Conservation (phyloP, 352 stramenopile species). For the Phytophthora boehmeriae region DNA sequence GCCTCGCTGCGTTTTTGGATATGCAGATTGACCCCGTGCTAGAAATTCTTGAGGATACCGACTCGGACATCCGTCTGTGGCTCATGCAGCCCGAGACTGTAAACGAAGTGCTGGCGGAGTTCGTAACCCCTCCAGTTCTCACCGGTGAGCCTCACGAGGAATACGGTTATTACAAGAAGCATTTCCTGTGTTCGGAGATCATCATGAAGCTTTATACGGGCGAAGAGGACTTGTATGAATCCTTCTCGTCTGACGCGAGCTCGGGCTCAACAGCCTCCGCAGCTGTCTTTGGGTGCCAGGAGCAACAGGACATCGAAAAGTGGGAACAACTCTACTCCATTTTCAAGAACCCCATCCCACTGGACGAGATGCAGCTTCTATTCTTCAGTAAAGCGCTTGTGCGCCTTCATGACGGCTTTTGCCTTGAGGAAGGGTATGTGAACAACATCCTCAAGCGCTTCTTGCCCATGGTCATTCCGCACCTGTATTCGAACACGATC, state of each 20-base stretch:
- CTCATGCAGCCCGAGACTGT: conserved; percentile 82
- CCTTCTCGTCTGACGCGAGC: conserved; percentile 85
- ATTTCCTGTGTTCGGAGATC: conserved; percentile 90
- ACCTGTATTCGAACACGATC: conserved; percentile 89
- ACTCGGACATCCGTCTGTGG: conserved; percentile 87
- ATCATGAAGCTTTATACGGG: conserved; percentile 92
- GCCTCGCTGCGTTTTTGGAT: conserved; percentile 65
- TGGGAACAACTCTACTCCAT: conserved; percentile 87
- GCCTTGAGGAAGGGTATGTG: conserved; percentile 87
- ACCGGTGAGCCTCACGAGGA: conserved; percentile 81
- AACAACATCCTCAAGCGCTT: conserved; percentile 82
- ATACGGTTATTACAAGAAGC: conserved; percentile 90
- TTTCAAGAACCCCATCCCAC: conserved; percentile 72
- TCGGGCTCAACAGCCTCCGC: conserved; percentile 67
- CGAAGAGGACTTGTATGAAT: conserved; percentile 89
- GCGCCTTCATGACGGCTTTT: conserved; percentile 86
- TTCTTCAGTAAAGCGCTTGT: conserved; percentile 90
- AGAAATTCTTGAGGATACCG: conserved; percentile 84
- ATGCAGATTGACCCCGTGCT: conserved; percentile 89
- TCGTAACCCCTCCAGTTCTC: conserved; percentile 80
- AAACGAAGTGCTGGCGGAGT: conserved; percentile 77
- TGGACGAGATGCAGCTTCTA: conserved; percentile 88
- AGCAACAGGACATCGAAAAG: conserved; percentile 71
- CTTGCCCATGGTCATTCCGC: conserved; percentile 74
- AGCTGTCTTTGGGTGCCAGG: conserved; percentile 83